A percentile compares a stretch with the other conserved stretches of the same genome.
These are phyloP conservation scores for Candida frijolesensis DNA, from an alignment of 1,139 yeast species.

Conservation along the genomic window DNA sequence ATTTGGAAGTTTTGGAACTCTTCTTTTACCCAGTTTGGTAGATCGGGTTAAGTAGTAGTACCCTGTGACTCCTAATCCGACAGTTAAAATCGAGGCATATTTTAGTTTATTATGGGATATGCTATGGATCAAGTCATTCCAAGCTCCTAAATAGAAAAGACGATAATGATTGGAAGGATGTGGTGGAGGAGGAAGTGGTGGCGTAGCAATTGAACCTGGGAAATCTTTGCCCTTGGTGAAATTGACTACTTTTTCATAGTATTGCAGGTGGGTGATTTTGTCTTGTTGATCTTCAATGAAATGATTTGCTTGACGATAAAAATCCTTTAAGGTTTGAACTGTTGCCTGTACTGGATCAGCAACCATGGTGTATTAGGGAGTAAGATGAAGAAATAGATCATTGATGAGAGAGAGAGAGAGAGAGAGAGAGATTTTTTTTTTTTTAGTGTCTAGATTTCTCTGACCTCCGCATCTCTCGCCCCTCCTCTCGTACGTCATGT, in stretches of 20 bases:
- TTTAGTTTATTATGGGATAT: constrained; percentile 19
- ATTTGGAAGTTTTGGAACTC: constrained; percentile 63
- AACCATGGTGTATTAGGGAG: constrained; percentile 29
- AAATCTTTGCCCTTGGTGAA: constrained; percentile 16
- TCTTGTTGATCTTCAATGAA: constrained; percentile 30
- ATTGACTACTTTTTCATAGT: constrained; percentile 19
- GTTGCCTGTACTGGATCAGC: constrained; percentile 52
- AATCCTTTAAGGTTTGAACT: constrained; percentile 29
- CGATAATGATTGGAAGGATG: background rate
- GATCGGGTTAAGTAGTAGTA: constrained; percentile 10
- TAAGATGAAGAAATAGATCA: background rate
- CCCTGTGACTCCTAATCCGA: constrained; percentile 32
- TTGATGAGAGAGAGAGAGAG: too few relatives aligned
- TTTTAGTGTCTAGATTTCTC: background rate
- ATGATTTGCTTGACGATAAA: constrained; percentile 26
- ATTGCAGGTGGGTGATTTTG: constrained; percentile 22
- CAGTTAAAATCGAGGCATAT: constrained; percentile 23
- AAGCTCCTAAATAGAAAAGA: background rate
- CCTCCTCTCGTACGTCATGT: background rate
- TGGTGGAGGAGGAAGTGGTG: constrained; percentile 10
- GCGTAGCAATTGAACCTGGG: constrained; percentile 6
- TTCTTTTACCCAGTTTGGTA: constrained; percentile 34
- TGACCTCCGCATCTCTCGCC: too few relatives aligned
- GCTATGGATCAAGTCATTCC: constrained; percentile 15
- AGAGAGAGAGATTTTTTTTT: background rate